Base-by-base conservation (phyloP, 1,139 yeast genomes). In the Candida sp. region DNA sequence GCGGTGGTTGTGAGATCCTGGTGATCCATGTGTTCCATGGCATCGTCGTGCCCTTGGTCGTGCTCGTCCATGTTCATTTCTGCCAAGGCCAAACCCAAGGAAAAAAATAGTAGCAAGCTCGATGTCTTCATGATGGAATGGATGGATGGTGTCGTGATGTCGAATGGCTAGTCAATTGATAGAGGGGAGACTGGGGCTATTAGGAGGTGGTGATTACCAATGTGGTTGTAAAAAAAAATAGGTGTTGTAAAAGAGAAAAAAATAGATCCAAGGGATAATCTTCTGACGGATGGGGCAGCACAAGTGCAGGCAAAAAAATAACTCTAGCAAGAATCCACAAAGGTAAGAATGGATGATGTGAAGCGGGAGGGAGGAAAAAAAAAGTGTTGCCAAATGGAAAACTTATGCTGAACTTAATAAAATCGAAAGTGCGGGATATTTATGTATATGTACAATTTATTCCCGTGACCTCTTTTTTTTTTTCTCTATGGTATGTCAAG, bases 51-150 rank as follows among this genome's bases (percentile, higher is more conserved):
- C 41, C 42, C 38, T 12, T 47, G 49, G 40, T 42, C 48, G 48
- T 47, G 46, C 26, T 41, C 42, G 22, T 44, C 47, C 45, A 31
- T 48, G 41, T 54, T 60, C 64, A 59, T 59, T 32, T 44, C 49
- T 8, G 49, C 54, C 12, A 45, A 22, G 39, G 54, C 37, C 32
- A 54, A 39, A 27, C 48, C 38, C 9, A 50, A 26, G n/a, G 32
- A 35, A 17, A 49, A 44, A 23, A 52, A 47, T 50, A 53, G 51
- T 48, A 51, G 50, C 42, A 49, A 42, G n/a, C 42, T 42, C 7
- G 43, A 39, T 17, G 47, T 12, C 38, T 45, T 52, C 57, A 54
- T 50, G 31, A 33, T 38, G 28, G 9, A 25, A 11, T 38, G 6
- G 26, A 2, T 17, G 25, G 50, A 11, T 35, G 28, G 49, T 33